Evolutionary conservation across 148 eudicot genomes (phyloP).

Genomic region (Limonium bicolor): DNA sequence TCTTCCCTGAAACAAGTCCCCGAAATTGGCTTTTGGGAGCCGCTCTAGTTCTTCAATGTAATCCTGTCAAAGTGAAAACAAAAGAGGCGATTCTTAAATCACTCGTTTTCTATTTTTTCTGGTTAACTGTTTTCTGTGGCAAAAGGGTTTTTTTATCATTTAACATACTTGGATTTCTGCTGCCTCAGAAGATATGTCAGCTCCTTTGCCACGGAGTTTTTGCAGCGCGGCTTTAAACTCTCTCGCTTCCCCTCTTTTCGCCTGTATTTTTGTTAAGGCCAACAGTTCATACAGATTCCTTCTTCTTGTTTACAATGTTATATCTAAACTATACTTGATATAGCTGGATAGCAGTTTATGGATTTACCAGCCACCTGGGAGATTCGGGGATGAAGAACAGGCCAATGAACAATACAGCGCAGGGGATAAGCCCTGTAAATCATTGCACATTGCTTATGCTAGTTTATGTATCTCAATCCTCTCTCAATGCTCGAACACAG

Average conservation of each 20-base stretch:
- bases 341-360: not conserved
- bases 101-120: no score
- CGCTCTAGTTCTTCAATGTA: constrained; percentile 42
- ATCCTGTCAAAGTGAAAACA: constrained; percentile 43
- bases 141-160: no score
- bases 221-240: constrained; percentile 54
- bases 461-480: no score
- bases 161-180: constrained; percentile 74
- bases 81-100: no score
- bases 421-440: constrained; percentile 65
- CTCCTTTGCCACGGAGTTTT: constrained; percentile 56
- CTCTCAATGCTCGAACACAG: no score
- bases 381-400: constrained; percentile 76
- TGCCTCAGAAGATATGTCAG: constrained; percentile 49
- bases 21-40: constrained; percentile 52
- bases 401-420: constrained; percentile 51
- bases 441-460: not conserved
- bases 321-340: no score
- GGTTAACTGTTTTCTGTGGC: no score
- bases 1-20: constrained; percentile 64
- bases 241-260: constrained; percentile 39
- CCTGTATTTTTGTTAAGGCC: constrained; percentile 22
- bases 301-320: no score
- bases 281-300: no score
- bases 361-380: constrained; percentile 91